These are phyloP conservation scores for Leccinum subtestaceum DNA, from an alignment of 768 basidiomycete species.

Conservation along the genomic window DNA sequence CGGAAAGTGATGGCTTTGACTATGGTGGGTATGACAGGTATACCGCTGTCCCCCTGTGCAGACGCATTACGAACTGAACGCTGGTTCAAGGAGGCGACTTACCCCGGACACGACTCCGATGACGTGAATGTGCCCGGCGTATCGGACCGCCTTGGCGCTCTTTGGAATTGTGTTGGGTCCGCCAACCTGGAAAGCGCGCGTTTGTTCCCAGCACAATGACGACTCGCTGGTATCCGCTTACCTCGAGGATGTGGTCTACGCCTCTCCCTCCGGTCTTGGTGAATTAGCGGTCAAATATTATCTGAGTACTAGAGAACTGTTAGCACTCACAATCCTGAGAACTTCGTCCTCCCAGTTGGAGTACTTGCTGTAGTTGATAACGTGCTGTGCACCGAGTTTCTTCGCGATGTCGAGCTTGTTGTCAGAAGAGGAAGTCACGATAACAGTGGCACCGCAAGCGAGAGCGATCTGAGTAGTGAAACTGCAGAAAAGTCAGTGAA, in stretches of 20 bases:
- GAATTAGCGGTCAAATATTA: neutral
- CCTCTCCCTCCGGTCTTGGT: conserved; percentile 30
- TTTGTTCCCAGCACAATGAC: neutral
- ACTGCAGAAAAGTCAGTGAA: conserved; percentile 27
- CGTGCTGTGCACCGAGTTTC: conserved; percentile 49
- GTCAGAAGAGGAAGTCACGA: conserved; percentile 66
- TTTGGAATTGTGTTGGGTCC: conserved; percentile 50
- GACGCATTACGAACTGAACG: neutral
- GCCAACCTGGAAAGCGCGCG: conserved; percentile 41
- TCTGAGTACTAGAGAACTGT: neutral
- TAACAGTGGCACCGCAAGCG: conserved; percentile 60
- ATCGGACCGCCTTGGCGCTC: conserved; percentile 38
- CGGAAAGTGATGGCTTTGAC: conserved; percentile 41
- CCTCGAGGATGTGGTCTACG: conserved; percentile 37
- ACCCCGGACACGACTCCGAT: conserved; percentile 53
- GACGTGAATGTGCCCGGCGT: conserved; percentile 44
- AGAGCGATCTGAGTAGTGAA: conserved; percentile 61
- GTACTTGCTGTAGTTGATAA: conserved; percentile 60
- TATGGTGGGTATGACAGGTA: conserved; percentile 37
- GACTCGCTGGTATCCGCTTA: neutral
- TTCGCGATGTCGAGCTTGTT: conserved; percentile 53
- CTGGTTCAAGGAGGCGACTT: neutral
- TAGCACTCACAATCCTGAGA: neutral
- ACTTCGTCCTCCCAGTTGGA: conserved; percentile 56
- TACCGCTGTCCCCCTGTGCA: conserved; percentile 23